These are phyloP conservation scores for Phytophthora fragariae DNA, from an alignment of 352 stramenopile genomes.

Conservation along the genomic window DNA sequence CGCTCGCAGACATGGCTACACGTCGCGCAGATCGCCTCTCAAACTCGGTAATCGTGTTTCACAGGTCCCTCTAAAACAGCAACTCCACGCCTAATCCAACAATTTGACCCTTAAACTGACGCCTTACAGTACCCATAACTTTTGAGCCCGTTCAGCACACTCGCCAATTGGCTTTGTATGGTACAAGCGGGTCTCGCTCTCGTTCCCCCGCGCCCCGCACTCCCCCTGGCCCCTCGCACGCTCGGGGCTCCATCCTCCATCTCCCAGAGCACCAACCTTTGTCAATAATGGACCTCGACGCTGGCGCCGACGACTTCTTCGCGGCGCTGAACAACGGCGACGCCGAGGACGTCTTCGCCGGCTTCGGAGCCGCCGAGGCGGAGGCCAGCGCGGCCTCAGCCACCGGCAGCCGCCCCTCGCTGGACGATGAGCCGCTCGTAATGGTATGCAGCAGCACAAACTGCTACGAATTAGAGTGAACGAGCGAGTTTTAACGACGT, in stretches of 20 bases:
- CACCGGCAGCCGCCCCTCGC: slow-evolving; percentile 12
- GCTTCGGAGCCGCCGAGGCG: slow-evolving; percentile 54
- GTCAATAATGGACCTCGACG: slow-evolving; percentile 74
- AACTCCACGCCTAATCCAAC: background rate
- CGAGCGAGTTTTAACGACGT: background rate
- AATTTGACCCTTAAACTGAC: slow-evolving; percentile 17
- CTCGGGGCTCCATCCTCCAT: slow-evolving; percentile 8
- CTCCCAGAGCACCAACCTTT: background rate
- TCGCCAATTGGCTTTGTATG: slow-evolving; percentile 39
- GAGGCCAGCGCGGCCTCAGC: slow-evolving; percentile 6
- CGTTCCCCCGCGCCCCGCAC: background rate
- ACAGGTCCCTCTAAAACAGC: background rate
- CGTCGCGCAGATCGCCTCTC: slow-evolving; percentile 13
- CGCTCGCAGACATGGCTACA: slow-evolving; percentile 32
- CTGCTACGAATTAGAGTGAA: background rate
- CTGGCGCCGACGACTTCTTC: slow-evolving; percentile 84
- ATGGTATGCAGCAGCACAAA: slow-evolving; percentile 26
- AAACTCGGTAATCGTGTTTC: slow-evolving; percentile 14
- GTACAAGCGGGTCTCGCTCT: slow-evolving; percentile 12
- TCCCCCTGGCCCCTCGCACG: slow-evolving; percentile 19
- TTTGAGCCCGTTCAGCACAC: slow-evolving; percentile 6
- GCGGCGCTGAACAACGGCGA: slow-evolving; percentile 74
- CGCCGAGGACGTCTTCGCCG: slow-evolving; percentile 60
- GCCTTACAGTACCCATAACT: slow-evolving; percentile 5
- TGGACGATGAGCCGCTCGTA: slow-evolving; percentile 48